Evolutionary conservation across 257 asterid genomes (phyloP).

Genomic region (Fraxinus anomala): DNA sequence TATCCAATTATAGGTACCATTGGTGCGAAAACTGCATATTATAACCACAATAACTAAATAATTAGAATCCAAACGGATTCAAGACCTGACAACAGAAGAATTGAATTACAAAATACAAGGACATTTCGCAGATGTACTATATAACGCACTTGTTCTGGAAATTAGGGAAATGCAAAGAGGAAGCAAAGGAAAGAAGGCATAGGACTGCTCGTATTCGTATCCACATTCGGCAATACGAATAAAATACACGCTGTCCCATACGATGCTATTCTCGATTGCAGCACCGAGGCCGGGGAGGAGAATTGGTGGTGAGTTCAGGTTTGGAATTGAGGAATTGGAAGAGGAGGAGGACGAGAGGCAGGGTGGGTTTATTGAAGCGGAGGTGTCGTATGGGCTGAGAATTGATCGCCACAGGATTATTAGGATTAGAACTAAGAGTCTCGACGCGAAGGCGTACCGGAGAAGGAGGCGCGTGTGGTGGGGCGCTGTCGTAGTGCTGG

Average conservation of each 20-base stretch:
- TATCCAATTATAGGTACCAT: constrained; percentile 77
- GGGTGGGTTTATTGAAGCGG: constrained; percentile 42
- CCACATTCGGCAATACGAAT: constrained; percentile 84
- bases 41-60: neutral
- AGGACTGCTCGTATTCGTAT: constrained; percentile 89
- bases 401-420: constrained; percentile 44
- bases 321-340: constrained; percentile 24
- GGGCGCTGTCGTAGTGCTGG: neutral
- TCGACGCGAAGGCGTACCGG: constrained; percentile 33
- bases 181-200: constrained; percentile 91
- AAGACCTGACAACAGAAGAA: neutral
- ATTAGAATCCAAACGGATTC: constrained; percentile 14
- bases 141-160: constrained; percentile 63
- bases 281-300: constrained; percentile 57
- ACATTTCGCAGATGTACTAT: neutral
- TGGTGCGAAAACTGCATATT: constrained; percentile 75
- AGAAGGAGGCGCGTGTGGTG: constrained; percentile 23
- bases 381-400: constrained; percentile 47
- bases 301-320: constrained; percentile 30
- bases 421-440: constrained; percentile 28
- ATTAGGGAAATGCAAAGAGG: constrained; percentile 68
- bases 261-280: constrained; percentile 73
- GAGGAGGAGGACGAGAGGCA: constrained; percentile 34
- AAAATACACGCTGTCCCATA: constrained; percentile 93
- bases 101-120: neutral